These are phyloP conservation scores for Raphanus hybrid DNA, from an alignment of 441 rosid genomes.

Conservation along the genomic window DNA sequence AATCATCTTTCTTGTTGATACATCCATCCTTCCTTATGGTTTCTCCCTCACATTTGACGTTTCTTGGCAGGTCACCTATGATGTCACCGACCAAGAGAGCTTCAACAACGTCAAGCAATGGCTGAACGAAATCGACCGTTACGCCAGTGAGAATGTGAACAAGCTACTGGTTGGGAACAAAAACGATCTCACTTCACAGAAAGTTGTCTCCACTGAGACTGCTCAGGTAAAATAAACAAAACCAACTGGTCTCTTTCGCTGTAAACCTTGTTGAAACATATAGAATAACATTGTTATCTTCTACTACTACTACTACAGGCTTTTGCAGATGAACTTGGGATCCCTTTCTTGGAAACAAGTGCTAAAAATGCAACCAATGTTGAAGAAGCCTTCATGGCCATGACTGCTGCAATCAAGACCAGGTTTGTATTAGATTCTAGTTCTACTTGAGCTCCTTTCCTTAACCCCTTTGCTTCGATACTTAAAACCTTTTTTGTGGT, in stretches of 20 bases:
- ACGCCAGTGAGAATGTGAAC: slow-evolving; percentile 59
- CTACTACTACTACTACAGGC: slow-evolving; percentile 43
- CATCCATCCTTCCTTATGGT: too few species aligned
- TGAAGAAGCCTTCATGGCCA: slow-evolving; percentile 78
- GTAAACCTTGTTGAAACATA: too few species aligned
- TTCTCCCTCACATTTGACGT: too few species aligned
- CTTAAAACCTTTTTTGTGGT: neutral
- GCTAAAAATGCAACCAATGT: slow-evolving; percentile 72
- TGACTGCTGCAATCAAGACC: slow-evolving; percentile 69
- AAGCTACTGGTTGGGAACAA: slow-evolving; percentile 60
- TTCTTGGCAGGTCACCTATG: too few species aligned
- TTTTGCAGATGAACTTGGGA: slow-evolving; percentile 76
- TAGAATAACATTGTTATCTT: too few species aligned
- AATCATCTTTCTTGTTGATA: too few species aligned
- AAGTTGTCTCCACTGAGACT: slow-evolving; percentile 54
- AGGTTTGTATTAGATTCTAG: slow-evolving; percentile 38
- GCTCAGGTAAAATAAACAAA: slow-evolving; percentile 46
- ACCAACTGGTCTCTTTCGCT: neutral
- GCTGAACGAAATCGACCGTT: slow-evolving; percentile 59
- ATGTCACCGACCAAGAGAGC: slow-evolving; percentile 44
- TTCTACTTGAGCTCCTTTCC: neutral
- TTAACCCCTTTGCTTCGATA: neutral
- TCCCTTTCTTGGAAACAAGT: slow-evolving; percentile 77
- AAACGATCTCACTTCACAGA: slow-evolving; percentile 55
- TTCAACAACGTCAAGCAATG: slow-evolving; percentile 60